A percentile compares a stretch with the other conserved stretches of the same genome.
phyloP scores from a whole-genome alignment of 164 flowering plant species.

The Tetrastigma voinierianum region DNA sequence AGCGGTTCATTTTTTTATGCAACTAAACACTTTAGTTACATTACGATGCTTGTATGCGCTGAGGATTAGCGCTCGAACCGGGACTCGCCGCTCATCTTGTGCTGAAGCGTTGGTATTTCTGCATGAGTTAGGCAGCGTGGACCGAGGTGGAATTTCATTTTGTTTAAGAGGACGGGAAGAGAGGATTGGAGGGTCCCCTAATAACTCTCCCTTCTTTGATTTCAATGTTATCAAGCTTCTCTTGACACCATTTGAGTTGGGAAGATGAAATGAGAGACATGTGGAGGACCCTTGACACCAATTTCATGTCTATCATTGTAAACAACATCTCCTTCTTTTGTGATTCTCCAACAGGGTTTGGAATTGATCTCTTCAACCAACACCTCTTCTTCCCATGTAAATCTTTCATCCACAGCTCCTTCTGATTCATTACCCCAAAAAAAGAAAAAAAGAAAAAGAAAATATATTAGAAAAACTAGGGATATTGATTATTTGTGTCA shows the following conservation, averaged over 20 bases:
- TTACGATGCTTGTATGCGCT: too few species aligned
- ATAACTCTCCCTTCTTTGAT: constrained; percentile 26
- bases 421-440: constrained; percentile 21
- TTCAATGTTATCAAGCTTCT: constrained; percentile 37
- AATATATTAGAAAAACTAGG: too few species aligned
- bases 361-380: constrained; percentile 32
- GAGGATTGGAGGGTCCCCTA: constrained; percentile 13
- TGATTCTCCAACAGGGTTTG: constrained; percentile 19
- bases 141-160: too few species aligned
- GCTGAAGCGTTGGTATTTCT: too few species aligned
- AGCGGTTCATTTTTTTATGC: too few species aligned
- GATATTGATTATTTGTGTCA: too few species aligned
- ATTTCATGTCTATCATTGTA: constrained; percentile 44
- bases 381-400: constrained; percentile 35
- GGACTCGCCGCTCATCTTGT: too few species aligned
- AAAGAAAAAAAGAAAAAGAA: background rate
- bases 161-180: constrained; percentile 32
- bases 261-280: constrained; percentile 41
- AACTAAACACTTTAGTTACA: too few species aligned
- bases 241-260: constrained; percentile 56
- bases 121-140: too few species aligned
- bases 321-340: constrained; percentile 30
- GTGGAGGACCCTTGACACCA: constrained; percentile 41
- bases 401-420: constrained; percentile 40
- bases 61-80: too few species aligned